Percentiles rank a stretch among this genome's conserved stretches.
These are phyloP conservation scores for Sambucus nigra DNA, from an alignment of 129 eudicot species.

Conservation along the genomic window DNA sequence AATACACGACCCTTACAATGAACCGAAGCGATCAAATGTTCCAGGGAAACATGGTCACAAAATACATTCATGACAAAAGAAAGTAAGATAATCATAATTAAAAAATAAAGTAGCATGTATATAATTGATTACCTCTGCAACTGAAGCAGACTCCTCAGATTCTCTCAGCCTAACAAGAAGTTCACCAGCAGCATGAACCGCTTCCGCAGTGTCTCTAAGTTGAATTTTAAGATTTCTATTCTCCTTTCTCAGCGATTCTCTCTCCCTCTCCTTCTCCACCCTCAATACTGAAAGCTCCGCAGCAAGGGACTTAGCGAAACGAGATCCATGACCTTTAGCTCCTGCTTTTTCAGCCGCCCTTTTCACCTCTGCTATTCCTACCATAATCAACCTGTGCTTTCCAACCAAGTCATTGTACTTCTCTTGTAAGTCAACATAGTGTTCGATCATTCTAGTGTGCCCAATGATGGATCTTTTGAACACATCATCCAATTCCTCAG, in stretches of 20 bases:
- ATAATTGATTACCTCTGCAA: constrained; percentile 58
- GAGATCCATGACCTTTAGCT: constrained; percentile 71
- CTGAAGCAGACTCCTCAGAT: constrained; percentile 72
- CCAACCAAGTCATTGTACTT: constrained; percentile 57
- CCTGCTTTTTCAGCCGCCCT: constrained; percentile 86
- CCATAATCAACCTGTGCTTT: constrained; percentile 60
- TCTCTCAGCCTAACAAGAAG: constrained; percentile 79
- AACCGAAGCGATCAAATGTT: too few species aligned
- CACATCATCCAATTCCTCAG: constrained; percentile 83
- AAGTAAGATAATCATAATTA: too few species aligned
- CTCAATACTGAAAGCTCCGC: constrained; percentile 79
- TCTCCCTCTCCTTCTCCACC: constrained; percentile 73
- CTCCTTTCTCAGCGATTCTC: constrained; percentile 66
- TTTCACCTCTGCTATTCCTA: constrained; percentile 70
- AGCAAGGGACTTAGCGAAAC: constrained; percentile 71
- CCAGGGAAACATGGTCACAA: too few species aligned
- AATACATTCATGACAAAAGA: too few species aligned
- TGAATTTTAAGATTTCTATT: constrained; percentile 55
- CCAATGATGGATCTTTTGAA: constrained; percentile 57
- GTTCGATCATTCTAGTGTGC: constrained; percentile 87
- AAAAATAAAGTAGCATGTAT: too few species aligned
- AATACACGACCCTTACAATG: too few species aligned
- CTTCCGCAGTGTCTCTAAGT: constrained; percentile 88
- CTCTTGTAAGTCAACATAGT: constrained; percentile 81
- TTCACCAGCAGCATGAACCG: constrained; percentile 99